phyloP scores from a whole-genome alignment of 2,329 filamentous ascomycete species.

The Trichoderma harzianum region DNA sequence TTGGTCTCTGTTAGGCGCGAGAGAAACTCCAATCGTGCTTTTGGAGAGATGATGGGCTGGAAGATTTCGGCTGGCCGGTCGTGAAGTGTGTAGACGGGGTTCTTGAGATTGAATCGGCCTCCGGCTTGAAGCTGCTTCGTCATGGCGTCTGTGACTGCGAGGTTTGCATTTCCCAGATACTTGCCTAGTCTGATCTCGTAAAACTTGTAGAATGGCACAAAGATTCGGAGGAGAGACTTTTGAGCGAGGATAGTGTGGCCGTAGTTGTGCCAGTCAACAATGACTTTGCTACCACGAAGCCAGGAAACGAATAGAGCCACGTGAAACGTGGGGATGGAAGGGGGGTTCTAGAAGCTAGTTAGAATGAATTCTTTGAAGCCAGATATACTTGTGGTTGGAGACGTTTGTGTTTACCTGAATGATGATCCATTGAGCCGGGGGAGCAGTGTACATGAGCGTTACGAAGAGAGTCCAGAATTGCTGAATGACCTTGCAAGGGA shows the following conservation, averaged over 20 bases:
- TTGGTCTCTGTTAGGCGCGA: constrained; percentile 61
- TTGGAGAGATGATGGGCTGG: constrained; percentile 56
- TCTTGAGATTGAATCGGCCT: constrained; percentile 61
- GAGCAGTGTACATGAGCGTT: constrained; percentile 69
- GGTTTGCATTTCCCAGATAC: constrained; percentile 65
- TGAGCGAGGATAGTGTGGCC: constrained; percentile 86
- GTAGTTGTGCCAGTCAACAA: constrained; percentile 99
- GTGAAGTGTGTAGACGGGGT: constrained; percentile 69
- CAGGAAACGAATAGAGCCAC: constrained; percentile 70
- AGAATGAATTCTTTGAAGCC: neutral
- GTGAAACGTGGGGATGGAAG: constrained; percentile 85
- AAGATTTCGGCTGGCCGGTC: constrained; percentile 85
- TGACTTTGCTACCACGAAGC: constrained; percentile 73
- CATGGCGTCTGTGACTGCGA: constrained; percentile 92
- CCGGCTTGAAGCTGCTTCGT: constrained; percentile 60
- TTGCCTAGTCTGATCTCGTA: constrained; percentile 75
- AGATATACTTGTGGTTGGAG: neutral
- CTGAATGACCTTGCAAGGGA: constrained; percentile 80
- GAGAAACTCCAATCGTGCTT: constrained; percentile 59
- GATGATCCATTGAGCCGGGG: constrained; percentile 78
- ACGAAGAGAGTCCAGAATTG: constrained; percentile 71
- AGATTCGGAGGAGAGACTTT: constrained; percentile 60
- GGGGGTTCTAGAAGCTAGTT: constrained; percentile 66
- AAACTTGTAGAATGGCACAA: constrained; percentile 71
- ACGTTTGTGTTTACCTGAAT: constrained; percentile 57